A percentile compares a stretch with the other conserved stretches of the same genome.
Conservation (phyloP, 768 basidiomycete genomes). For the Tylopilus felleus region DNA sequence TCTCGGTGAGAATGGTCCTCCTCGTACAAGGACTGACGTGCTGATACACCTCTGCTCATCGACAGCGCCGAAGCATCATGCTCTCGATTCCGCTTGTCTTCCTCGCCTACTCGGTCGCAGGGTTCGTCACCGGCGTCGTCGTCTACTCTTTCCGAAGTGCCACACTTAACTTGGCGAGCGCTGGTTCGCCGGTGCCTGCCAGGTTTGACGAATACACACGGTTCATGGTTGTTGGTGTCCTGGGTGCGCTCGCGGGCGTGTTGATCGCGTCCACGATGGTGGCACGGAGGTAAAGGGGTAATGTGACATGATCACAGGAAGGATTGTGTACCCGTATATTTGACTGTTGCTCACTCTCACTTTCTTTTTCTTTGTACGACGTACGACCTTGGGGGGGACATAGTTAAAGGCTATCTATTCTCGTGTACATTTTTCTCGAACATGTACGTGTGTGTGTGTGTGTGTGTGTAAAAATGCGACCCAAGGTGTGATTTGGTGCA, state of each 20-base stretch:
- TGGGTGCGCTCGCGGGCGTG: conserved; percentile 63
- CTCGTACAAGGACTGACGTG: conserved; percentile 2
- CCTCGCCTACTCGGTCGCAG: conserved; percentile 65
- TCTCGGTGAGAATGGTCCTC: conserved; percentile 34
- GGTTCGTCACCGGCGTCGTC: conserved; percentile 62
- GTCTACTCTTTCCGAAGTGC: conserved; percentile 62
- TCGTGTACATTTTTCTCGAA: neutral
- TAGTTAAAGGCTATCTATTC: neutral
- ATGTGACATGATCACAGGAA: neutral
- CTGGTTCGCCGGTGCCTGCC: conserved; percentile 30
- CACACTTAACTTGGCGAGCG: conserved; percentile 36
- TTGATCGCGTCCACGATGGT: conserved; percentile 49
- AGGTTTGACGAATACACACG: conserved; percentile 59
- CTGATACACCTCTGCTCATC: neutral
- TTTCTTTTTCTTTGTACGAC: neutral
- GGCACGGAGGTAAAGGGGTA: conserved; percentile 16
- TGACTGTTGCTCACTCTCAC: neutral
- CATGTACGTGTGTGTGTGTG: neutral
- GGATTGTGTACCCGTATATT: neutral
- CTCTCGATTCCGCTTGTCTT: conserved; percentile 74
- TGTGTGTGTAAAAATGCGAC: neutral
- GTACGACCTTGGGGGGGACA: neutral
- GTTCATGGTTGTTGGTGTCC: conserved; percentile 59
- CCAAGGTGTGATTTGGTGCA: neutral
- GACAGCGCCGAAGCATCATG: conserved; percentile 50